Percentiles rank a stretch among this genome's conserved stretches.
These are phyloP conservation scores for Pichia heedii DNA, from an alignment of 805 yeast species.

Conservation along the genomic window DNA sequence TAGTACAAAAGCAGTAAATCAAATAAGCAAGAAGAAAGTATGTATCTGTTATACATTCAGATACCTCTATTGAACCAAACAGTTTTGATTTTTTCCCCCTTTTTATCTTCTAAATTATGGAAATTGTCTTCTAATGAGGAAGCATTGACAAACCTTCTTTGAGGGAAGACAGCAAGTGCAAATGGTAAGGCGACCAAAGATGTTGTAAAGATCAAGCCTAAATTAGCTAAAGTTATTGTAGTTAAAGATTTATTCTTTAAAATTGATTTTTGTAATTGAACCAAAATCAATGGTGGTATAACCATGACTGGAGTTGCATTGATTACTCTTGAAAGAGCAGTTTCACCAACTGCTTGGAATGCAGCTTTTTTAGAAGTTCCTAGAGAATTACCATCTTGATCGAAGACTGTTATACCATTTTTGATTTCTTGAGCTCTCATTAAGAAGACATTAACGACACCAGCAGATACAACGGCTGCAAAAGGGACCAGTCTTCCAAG, in stretches of 20 bases:
- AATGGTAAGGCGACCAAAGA: slow-evolving; percentile 86
- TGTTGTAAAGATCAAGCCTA: slow-evolving; percentile 79
- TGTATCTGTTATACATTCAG: slow-evolving; percentile 25
- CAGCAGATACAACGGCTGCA: slow-evolving; percentile 98
- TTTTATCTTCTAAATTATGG: slow-evolving; percentile 46
- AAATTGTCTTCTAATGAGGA: slow-evolving; percentile 56
- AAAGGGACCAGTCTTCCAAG: slow-evolving; percentile 89
- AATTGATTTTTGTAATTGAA: slow-evolving; percentile 62
- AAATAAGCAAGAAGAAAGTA: neutral
- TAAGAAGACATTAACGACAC: slow-evolving; percentile 88
- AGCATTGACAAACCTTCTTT: slow-evolving; percentile 57
- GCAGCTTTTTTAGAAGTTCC: slow-evolving; percentile 86
- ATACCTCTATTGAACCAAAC: slow-evolving; percentile 94
- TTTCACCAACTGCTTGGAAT: slow-evolving; percentile 87
- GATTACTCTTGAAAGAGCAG: slow-evolving; percentile 89
- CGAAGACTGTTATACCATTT: slow-evolving; percentile 70
- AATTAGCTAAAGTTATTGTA: slow-evolving; percentile 61
- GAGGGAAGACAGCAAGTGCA: slow-evolving; percentile 95
- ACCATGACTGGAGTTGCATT: slow-evolving; percentile 98
- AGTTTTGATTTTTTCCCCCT: slow-evolving; percentile 46
- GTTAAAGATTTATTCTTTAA: slow-evolving; percentile 60
- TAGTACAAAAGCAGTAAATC: neutral
- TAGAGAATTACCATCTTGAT: slow-evolving; percentile 51
- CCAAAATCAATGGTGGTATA: slow-evolving; percentile 79
- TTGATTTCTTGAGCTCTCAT: slow-evolving; percentile 94